Base-by-base conservation (phyloP, 768 basidiomycete genomes). In the Psilocybe tampanensis region DNA sequence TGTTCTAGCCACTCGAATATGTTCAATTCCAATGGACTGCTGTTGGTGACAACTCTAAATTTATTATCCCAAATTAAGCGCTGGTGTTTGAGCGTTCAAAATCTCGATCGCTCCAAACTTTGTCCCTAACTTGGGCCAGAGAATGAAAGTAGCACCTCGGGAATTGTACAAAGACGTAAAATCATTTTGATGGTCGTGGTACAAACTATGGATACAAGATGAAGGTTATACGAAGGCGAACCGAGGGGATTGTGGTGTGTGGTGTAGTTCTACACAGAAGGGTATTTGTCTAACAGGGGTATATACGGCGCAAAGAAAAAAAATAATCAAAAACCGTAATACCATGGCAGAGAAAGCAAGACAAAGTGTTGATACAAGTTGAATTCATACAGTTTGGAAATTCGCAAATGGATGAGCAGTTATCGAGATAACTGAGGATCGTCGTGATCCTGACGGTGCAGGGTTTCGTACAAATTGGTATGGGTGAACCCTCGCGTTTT, bases 401-500 rank as follows among this genome's bases (percentile, higher is more conserved):
- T 44, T 44, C 49, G 52, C 29, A 15, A 24, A 15, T 9, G 44
- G 36, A 19, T 34, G 59, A 54, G 58, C 41, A 2, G 60, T 62
- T 13, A 64, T 55, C 22, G 63, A 64, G 43, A 65, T 47, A 41
- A 61, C 53, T 9, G 66, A 65, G 15, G 59, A 49, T 11, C 56
- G 58, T 54, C 62, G 55, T 32, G 45, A 33, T 15, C 39, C 49
- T n/a, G 44, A 22, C 13, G 54, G 44, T 11, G 45, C 24, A 22
- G 44, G 29, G 36, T 54, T 45, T 8, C 56, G 64, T 32, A 64
- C 55, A 24, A 72, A 56, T 21, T 59, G 65, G 67, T 86, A 89
- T 2, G 86, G 86, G 58, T 83, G 80, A 8, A 88, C 60, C 19
- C 82, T 76, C 8, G 79, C 74, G 34, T 81, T 81, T 58, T 76